Evolutionary conservation across 2,329 filamentous ascomycete genomes (phyloP), one percentile per base, ranked within the genome.

Genomic region (Sporothrix protearum): DNA sequence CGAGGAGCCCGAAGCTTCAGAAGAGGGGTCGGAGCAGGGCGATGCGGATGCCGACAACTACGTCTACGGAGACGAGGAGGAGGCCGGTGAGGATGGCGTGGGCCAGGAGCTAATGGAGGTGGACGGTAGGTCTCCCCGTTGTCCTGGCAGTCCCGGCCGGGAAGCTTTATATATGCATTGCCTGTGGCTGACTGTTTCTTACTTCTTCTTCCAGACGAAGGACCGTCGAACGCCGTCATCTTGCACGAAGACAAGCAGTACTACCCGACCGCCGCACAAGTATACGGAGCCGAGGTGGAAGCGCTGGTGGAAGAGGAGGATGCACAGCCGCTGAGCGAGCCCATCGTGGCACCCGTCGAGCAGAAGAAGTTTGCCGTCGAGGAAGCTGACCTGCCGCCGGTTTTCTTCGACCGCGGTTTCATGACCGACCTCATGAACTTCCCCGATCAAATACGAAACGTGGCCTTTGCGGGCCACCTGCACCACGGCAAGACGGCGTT

Each of bases 221-320:
- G 92, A 16, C 92, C 95, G 3, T 97, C 94, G 5, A 99, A 98
- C 80, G 95, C 96, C 68, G 94, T 99, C n/a, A 88, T 99, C 72
- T 87, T 99, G 61, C 96, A 99, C 82, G 96, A 99, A 85, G 96
- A 99, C 83, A 99, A 99, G 81, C 96, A 98, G 80, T 99, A 99
- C 82, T 99, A 99, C 79, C 96, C 96, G 39, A 97, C 94, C n/a
- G 96, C 96, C 71, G 91, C 95, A 79, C 96, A 99, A 81, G 90
- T 97, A 55, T 99, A 98, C 80, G 96, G 96, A 69, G 87, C 90
- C 76, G 94, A 96, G 82, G 96, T 99, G 77, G 96, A 99, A 82
- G 96, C 95, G 1, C 83, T 97, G 81, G 95, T 99, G 49, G 92
- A 98, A 79, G 96, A 99, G 81, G 96, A 98, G 83, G 96, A 99